These are phyloP conservation scores for Camelina neglecta DNA, from an alignment of 345 rosid species.

Conservation along the genomic window DNA sequence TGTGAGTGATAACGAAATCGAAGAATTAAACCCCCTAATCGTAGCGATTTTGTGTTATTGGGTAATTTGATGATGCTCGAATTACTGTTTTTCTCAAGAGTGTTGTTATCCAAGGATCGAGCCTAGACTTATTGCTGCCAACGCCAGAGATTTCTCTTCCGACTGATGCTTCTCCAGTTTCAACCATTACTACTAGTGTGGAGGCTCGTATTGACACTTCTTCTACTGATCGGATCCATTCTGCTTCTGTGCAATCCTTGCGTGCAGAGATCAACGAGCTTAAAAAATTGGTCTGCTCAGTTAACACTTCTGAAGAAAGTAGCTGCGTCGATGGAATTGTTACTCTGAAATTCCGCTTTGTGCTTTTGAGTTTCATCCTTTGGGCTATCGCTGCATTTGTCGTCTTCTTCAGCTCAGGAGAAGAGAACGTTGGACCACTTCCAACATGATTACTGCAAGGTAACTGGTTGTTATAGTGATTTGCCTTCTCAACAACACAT, in stretches of 20 bases:
- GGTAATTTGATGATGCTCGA: constrained; percentile 4
- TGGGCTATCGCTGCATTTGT: constrained; percentile 40
- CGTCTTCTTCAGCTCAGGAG: constrained; percentile 29
- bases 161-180: constrained; percentile 35
- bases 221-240: constrained; percentile 34
- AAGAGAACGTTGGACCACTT: constrained; percentile 36
- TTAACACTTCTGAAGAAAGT: constrained; percentile 21
- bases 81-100: constrained; percentile 35
- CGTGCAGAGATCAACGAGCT: constrained; percentile 35
- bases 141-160: constrained; percentile 22
- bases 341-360: constrained; percentile 30
- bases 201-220: constrained; percentile 18
- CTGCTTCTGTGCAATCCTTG: constrained; percentile 34
- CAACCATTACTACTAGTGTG: constrained; percentile 13
- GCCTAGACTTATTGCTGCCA: constrained; percentile 14
- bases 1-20: neutral
- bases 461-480: constrained; percentile 17
- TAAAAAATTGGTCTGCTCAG: constrained; percentile 24
- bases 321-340: constrained; percentile 25
- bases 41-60: neutral
- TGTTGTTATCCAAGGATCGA: constrained; percentile 36
- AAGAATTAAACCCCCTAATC: neutral
- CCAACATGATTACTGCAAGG: constrained; percentile 39
- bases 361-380: constrained; percentile 31
- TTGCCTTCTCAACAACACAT: constrained; percentile 8